Evolutionary conservation across 2,329 filamentous ascomycete species (phyloP).

Genomic region (Curvularia sp.): DNA sequence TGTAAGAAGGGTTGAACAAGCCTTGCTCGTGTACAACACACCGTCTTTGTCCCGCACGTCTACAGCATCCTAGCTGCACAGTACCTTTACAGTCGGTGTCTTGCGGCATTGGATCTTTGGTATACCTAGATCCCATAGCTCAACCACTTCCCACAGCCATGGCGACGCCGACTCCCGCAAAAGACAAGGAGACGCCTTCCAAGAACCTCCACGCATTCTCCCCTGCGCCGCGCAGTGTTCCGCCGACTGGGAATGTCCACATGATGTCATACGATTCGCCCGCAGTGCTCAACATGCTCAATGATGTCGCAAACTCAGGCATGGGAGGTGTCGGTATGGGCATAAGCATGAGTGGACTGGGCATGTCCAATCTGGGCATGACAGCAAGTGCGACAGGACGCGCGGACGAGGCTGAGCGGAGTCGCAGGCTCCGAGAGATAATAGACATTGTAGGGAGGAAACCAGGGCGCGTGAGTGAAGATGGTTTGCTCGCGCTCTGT

Average conservation of each 20-base stretch:
- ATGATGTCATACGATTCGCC: slow-evolving; percentile 53
- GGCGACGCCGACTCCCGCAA: slow-evolving; percentile 49
- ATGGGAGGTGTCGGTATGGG: slow-evolving; percentile 44
- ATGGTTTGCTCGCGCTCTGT: slow-evolving; percentile 75
- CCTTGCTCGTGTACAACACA: not conserved
- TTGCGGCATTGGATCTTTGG: not conserved
- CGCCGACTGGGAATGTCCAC: slow-evolving; percentile 47
- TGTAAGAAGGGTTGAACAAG: not conserved
- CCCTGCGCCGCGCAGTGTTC: slow-evolving; percentile 53
- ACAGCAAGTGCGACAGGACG: slow-evolving; percentile 49
- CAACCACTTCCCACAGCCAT: slow-evolving; percentile 25
- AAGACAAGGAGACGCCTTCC: slow-evolving; percentile 43
- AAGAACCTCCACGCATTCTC: slow-evolving; percentile 49
- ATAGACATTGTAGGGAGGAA: slow-evolving; percentile 71
- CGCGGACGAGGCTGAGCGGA: slow-evolving; percentile 61
- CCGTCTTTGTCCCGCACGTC: not conserved
- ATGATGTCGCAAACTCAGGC: slow-evolving; percentile 48
- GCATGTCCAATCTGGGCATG: slow-evolving; percentile 50
- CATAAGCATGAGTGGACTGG: slow-evolving; percentile 52
- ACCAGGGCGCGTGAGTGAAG: slow-evolving; percentile 75
- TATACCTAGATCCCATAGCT: not conserved
- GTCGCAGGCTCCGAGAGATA: slow-evolving; percentile 63
- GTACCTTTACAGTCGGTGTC: not conserved
- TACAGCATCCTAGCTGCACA: not conserved
- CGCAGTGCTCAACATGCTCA: slow-evolving; percentile 53